Evolutionary conservation across 202 grass and related monocot genomes (phyloP).

Genomic region (Panicum virgatum): DNA sequence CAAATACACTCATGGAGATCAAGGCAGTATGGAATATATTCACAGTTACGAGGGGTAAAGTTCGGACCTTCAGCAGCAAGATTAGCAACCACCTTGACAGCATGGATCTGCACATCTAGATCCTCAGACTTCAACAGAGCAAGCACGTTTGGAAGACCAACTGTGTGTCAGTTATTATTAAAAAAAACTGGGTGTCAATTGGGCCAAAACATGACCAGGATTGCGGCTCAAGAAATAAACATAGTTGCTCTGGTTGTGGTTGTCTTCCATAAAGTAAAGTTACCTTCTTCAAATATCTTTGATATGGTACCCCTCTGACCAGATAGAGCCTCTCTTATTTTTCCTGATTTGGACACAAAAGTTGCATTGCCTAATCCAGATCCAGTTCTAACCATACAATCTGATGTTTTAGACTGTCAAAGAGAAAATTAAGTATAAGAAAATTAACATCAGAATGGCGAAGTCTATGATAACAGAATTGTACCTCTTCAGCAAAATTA

Average conservation of each 20-base stretch:
- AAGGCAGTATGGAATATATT: slow-evolving; percentile 18
- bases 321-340: slow-evolving; percentile 63
- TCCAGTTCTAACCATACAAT: slow-evolving; percentile 61
- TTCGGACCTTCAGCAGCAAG: slow-evolving; percentile 83
- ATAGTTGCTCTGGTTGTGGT: neutral
- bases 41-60: slow-evolving; percentile 11
- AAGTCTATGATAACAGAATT: slow-evolving; percentile 21
- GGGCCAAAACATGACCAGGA: slow-evolving; percentile 35
- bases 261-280: slow-evolving; percentile 32
- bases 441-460: slow-evolving; percentile 9
- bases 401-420: slow-evolving; percentile 57
- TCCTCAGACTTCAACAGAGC: slow-evolving; percentile 90
- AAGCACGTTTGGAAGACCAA: slow-evolving; percentile 75
- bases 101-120: slow-evolving; percentile 80
- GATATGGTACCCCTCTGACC: slow-evolving; percentile 70
- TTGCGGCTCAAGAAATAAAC: slow-evolving; percentile 1
- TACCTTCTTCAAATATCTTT: slow-evolving; percentile 98
- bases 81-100: slow-evolving; percentile 89
- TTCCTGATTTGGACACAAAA: slow-evolving; percentile 58
- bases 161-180: slow-evolving; percentile 59
- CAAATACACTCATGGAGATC: neutral
- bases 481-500: slow-evolving; percentile 66
- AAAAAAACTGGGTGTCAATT: slow-evolving; percentile 60
- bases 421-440: slow-evolving; percentile 20
- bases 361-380: slow-evolving; percentile 47